phyloP scores from a whole-genome alignment of 345 rosid species.

The Acer campestre region DNA sequence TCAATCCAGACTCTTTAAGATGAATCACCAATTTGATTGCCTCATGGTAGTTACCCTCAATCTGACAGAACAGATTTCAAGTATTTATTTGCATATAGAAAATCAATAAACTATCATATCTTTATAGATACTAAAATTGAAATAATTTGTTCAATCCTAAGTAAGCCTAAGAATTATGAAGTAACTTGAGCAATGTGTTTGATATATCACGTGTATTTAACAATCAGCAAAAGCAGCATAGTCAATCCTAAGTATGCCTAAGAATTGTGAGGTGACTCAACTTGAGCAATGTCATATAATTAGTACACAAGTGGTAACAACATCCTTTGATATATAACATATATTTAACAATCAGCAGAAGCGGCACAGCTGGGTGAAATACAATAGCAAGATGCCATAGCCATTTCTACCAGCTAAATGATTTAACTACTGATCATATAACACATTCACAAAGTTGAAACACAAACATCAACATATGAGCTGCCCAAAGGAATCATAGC shows the following conservation, averaged over 20 bases:
- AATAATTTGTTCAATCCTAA: not conserved
- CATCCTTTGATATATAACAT: not conserved
- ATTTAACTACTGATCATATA: not conserved
- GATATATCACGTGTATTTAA: not conserved
- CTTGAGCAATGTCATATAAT: not conserved
- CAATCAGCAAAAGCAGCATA: not conserved
- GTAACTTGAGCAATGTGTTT: not conserved
- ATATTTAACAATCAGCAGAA: not conserved
- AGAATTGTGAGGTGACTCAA: not conserved
- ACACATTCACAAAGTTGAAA: slow-evolving; percentile 1
- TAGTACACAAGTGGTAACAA: not conserved
- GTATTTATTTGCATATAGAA: slow-evolving; percentile 12
- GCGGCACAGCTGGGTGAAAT: not conserved
- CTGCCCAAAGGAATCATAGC: not conserved
- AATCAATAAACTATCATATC: not conserved
- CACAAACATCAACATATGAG: not conserved
- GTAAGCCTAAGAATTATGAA: not conserved
- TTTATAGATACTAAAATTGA: not conserved
- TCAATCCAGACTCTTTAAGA: slow-evolving; percentile 69
- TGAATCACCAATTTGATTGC: slow-evolving; percentile 67
- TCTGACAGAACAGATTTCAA: slow-evolving; percentile 39
- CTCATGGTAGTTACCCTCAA: slow-evolving; percentile 76
- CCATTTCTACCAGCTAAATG: not conserved
- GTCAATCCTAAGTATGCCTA: not conserved
- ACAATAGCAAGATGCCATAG: too few species aligned